Percentiles rank a stretch among this genome's conserved stretches.
Evolutionary conservation across 2,329 filamentous ascomycete genomes (phyloP).

Genomic region (Penicillium sp.): DNA sequence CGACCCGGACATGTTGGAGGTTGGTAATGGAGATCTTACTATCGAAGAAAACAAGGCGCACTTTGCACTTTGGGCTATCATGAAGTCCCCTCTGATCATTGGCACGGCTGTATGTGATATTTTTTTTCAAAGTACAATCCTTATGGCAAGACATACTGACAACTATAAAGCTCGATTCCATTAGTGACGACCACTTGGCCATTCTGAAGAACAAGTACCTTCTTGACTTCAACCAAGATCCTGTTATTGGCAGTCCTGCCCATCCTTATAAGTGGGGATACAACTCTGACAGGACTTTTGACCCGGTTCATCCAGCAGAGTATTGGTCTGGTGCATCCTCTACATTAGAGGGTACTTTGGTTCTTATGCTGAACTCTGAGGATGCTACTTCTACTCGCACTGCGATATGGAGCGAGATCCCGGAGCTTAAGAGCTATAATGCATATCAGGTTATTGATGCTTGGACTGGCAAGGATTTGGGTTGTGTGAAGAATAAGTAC

Average conservation of each 20-base stretch:
- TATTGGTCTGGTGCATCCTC: slow-evolving; percentile 39
- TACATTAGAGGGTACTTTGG: slow-evolving; percentile 28
- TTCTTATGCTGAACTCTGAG: slow-evolving; percentile 37
- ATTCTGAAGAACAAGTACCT: slow-evolving; percentile 48
- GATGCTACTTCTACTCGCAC: slow-evolving; percentile 22
- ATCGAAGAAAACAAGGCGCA: slow-evolving; percentile 50
- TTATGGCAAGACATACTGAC: slow-evolving; percentile 5
- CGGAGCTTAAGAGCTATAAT: slow-evolving; percentile 23
- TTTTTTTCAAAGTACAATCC: not conserved
- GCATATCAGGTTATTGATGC: slow-evolving; percentile 30
- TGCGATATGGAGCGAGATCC: slow-evolving; percentile 33
- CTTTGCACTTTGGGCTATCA: slow-evolving; percentile 54
- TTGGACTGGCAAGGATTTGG: slow-evolving; percentile 33
- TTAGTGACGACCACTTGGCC: slow-evolving; percentile 38
- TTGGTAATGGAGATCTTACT: slow-evolving; percentile 53
- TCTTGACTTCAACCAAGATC: slow-evolving; percentile 50
- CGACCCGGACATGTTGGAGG: slow-evolving; percentile 54
- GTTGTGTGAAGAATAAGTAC: slow-evolving; percentile 30
- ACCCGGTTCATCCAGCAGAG: slow-evolving; percentile 35
- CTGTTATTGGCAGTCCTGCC: slow-evolving; percentile 43
- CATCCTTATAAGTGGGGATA: slow-evolving; percentile 45
- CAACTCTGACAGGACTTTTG: slow-evolving; percentile 37
- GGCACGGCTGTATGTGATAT: slow-evolving; percentile 37
- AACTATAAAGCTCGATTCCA: slow-evolving; percentile 32
- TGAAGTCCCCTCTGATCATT: slow-evolving; percentile 54